phyloP scores from a whole-genome alignment of 176 grass and related monocot genomes.

The Carex cristatella region DNA sequence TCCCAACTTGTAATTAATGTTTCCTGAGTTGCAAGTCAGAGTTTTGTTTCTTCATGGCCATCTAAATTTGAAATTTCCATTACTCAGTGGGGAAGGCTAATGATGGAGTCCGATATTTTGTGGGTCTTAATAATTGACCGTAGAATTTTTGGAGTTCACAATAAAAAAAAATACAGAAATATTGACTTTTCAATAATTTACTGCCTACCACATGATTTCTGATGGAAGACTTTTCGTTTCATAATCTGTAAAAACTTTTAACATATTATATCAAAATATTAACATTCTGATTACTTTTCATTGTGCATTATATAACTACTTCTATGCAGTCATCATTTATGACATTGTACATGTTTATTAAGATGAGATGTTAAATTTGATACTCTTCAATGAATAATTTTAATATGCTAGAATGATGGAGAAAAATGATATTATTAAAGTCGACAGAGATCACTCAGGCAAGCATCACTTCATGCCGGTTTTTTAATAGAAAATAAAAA shows the following conservation, averaged over 20 bases:
- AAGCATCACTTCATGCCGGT: no score
- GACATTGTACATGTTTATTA: neutral
- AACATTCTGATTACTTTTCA: neutral
- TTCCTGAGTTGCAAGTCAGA: neutral
- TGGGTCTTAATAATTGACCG: neutral
- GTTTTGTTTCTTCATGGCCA: neutral
- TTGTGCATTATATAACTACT: neutral
- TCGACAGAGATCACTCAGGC: no score
- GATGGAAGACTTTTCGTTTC: neutral
- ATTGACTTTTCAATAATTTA: neutral
- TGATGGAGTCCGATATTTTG: neutral
- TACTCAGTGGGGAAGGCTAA: neutral
- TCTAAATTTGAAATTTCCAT: neutral
- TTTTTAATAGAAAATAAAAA: no score
- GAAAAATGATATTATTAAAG: neutral
- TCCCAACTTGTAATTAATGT: neutral
- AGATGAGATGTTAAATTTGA: neutral
- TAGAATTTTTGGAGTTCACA: neutral
- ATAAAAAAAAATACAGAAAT: neutral
- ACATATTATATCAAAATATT: neutral
- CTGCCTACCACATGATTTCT: neutral
- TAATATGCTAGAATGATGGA: neutral
- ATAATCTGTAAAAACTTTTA: neutral
- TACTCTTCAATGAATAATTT: neutral
- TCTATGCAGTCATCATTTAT: neutral